Conservation (phyloP, 208 protist genomes). For the Crithidia sp. region DNA sequence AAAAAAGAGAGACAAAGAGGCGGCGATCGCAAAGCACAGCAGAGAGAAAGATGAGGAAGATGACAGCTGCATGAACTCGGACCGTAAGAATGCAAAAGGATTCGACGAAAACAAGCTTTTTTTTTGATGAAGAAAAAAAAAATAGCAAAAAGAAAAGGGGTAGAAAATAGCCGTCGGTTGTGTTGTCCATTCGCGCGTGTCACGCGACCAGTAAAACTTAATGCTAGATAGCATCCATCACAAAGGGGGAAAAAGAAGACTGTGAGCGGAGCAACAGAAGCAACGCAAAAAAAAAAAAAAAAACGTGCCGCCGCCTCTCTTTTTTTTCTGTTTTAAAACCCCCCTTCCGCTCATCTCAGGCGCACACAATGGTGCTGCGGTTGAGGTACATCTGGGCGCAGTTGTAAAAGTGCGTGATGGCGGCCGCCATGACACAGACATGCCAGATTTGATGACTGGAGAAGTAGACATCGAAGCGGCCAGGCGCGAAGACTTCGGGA, state of each 20-base stretch:
- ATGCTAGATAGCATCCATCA: too few species aligned
- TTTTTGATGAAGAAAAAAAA: not conserved
- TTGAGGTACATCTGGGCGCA: constrained; percentile 69
- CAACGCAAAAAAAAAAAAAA: not conserved
- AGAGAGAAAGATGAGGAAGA: too few species aligned
- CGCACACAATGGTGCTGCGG: constrained; percentile 39
- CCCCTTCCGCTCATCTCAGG: not conserved
- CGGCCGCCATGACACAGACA: constrained; percentile 77
- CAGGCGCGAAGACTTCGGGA: constrained; percentile 73
- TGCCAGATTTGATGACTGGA: constrained; percentile 87
- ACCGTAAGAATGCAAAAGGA: not conserved
- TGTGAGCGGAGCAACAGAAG: not conserved
- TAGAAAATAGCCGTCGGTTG: not conserved
- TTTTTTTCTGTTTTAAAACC: too few species aligned
- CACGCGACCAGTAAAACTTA: too few species aligned
- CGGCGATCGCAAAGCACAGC: too few species aligned
- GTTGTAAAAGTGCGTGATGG: constrained; percentile 79
- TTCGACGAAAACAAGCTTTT: not conserved
- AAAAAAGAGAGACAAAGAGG: too few species aligned
- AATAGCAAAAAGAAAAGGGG: not conserved
- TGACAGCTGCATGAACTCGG: too few species aligned
- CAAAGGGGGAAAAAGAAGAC: too few species aligned
- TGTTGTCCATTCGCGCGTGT: not conserved
- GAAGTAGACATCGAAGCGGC: constrained; percentile 74
- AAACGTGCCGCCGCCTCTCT: not conserved